phyloP scores from a whole-genome alignment of 2,329 filamentous ascomycete genomes.

The Claviceps sp. region DNA sequence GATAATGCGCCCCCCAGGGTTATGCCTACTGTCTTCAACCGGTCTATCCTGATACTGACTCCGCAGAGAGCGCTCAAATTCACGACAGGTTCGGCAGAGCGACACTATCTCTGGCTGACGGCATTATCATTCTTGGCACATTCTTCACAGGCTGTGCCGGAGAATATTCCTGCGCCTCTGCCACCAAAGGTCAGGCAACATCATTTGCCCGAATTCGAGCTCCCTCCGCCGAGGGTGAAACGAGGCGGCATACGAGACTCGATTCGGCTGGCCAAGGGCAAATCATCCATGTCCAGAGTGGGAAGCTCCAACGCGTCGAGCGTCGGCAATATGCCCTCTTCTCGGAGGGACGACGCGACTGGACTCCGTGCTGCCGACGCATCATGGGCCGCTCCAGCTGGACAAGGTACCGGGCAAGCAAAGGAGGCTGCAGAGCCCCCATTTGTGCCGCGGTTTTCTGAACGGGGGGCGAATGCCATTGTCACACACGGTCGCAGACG shows the following conservation, averaged over 20 bases:
- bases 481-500: conserved; percentile 63
- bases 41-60: conserved; percentile 89
- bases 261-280: conserved; percentile 73
- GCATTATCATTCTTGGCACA: conserved; percentile 90
- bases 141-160: conserved; percentile 67
- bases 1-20: conserved; percentile 75
- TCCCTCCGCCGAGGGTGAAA: conserved; percentile 33
- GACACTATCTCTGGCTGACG: conserved; percentile 91
- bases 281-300: conserved; percentile 36
- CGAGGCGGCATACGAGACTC: conserved; percentile 65
- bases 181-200: conserved; percentile 25
- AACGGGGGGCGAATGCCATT: conserved; percentile 33
- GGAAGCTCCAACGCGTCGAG: conserved; percentile 38
- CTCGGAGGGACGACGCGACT: conserved; percentile 21
- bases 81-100: conserved; percentile 67
- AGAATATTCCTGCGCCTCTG: conserved; percentile 46
- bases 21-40: conserved; percentile 56
- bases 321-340: conserved; percentile 23
- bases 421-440: conserved; percentile 58
- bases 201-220: conserved; percentile 37
- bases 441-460: conserved; percentile 55
- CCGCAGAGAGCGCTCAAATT: conserved; percentile 92
- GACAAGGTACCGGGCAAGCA: conserved; percentile 33
- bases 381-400: conserved; percentile 22
- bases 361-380: conserved; percentile 27